Base-by-base conservation (phyloP, 1,284 basidiomycete species). In the Neonothopanus nambi region DNA sequence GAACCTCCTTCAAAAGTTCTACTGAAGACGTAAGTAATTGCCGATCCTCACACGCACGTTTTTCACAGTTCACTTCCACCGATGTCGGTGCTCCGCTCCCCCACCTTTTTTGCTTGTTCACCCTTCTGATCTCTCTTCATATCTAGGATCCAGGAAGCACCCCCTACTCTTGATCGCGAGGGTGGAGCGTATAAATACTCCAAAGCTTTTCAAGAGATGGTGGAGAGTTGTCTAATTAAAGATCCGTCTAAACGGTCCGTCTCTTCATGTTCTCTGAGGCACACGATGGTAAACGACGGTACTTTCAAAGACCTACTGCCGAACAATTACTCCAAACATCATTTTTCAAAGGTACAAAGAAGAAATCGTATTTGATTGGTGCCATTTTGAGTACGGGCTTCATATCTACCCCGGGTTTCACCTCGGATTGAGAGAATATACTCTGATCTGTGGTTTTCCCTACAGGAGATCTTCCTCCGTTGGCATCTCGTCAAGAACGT, bases 161-260 rank as follows among this genome's bases (percentile, higher is more conserved):
- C 89, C 7, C 93, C 93, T 0, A 83, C 80, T 12, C 74, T 95
- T 36, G 82, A 92, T 63, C 79, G 89, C 11, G 78, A 84, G 47
- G 82, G 83, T 21, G 88, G 89, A 9, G 73, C 78, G n/a, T 77
- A 87, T 69, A 88, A 84, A 61, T 95, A 93, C 68, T 89, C 89
- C 11, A 84, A 84, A 54, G 80, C 82, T 1, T 91, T 95, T 70
- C 87, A 90, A 60, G 91, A 93, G 54, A 78, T 93, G 49, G 79
- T 95, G 4, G 84, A 88, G 44, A 78, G 78, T n/a, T 95, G 93
- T 67, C 76, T 95, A 40, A 77, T 79, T 49, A 95, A 95, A 68
- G 89, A 95, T 64, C 91, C 93, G 3, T 73, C 80, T 12, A 81
- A 83, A 65, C 78, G 93, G 80, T 83, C 57, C n/a, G 55, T 53